Conservation (phyloP, 2,329 filamentous ascomycete species). For the Rhynchosporium secalis region DNA sequence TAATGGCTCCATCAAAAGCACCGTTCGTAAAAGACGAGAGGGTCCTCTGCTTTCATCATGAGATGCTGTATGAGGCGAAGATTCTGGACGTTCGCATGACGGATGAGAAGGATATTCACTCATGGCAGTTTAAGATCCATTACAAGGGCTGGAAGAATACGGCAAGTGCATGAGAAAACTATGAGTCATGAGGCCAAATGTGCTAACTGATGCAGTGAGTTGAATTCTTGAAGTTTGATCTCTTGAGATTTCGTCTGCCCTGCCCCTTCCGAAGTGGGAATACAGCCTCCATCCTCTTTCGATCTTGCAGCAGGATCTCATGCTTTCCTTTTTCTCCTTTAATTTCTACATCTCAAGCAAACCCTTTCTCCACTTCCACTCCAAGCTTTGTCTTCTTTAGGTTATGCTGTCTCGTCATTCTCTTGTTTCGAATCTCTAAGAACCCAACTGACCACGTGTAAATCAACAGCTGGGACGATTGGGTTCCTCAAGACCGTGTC, state of each 20-base stretch:
- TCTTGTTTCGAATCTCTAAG: slow-evolving; percentile 22
- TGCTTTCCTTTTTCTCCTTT: neutral
- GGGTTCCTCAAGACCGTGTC: slow-evolving; percentile 91
- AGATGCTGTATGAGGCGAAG: slow-evolving; percentile 97
- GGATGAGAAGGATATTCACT: slow-evolving; percentile 61
- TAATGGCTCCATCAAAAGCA: slow-evolving; percentile 40
- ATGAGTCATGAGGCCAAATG: slow-evolving; percentile 1
- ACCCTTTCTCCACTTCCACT: neutral
- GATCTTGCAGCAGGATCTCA: neutral
- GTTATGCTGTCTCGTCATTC: slow-evolving; percentile 34
- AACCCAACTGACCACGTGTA: slow-evolving; percentile 28
- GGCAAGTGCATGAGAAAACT: slow-evolving; percentile 47
- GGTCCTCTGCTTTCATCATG: slow-evolving; percentile 94
- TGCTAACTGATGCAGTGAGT: slow-evolving; percentile 26
- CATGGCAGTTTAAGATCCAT: slow-evolving; percentile 88
- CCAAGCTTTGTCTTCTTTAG: neutral
- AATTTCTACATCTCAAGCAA: neutral
- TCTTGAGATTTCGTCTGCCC: neutral
- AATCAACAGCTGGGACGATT: slow-evolving; percentile 82
- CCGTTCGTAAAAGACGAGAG: slow-evolving; percentile 73
- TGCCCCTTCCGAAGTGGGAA: slow-evolving; percentile 25
- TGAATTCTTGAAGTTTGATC: neutral
- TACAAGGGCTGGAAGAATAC: slow-evolving; percentile 99
- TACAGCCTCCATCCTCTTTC: neutral
- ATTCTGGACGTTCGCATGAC: slow-evolving; percentile 74